Base-by-base conservation (phyloP, 257 asterid species). In the Solanum tacnaense region DNA sequence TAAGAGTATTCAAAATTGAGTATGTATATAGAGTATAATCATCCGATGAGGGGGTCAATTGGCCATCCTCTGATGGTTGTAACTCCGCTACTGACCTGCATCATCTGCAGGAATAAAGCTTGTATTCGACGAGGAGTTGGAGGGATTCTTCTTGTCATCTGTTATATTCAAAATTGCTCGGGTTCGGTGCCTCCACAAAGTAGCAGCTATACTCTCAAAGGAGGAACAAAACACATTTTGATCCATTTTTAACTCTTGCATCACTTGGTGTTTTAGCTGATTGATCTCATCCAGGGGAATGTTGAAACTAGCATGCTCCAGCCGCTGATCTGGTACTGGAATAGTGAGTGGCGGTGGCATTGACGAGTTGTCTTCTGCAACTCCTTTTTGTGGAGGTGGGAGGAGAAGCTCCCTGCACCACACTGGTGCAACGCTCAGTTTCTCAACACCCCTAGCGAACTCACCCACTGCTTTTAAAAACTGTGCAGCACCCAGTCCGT, bases 401-500 rank as follows among this genome's bases (percentile, higher is more conserved):
- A 88, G 90, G 83, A 92, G 89, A 60, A 90, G 86, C 44, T 90
- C 87, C 87, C 96, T 83, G 89, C 86, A 75, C 96, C 96, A 93
- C 70, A 84, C 85, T 3, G 96, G 94, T 13, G 58, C 25, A 52
- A 83, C 29, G 31, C 86, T 90, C 38, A 85, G 94, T 56, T 89
- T 67, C 31, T 90, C 86, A 4, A 88, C 89, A 21, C 95, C 93
- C 88, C 87, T 88, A 1, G 95, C 96, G 23, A 91, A 34, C 65
- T 93, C 95, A 5, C 95, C 95, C 1, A 93, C 93, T 12, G 94
- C 95, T 15, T 92, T 92, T 31, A 93, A 83, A 88, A 92, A 93
- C 62, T 93, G 96, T 18, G 96, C 95, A n/a, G 96, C 94, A 73
- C 96, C 94, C 7, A 93, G 88, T 23, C 96, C 96, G 23, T 92